phyloP scores from a whole-genome alignment of 352 stramenopile genomes.

The Phytophthora parvispora region DNA sequence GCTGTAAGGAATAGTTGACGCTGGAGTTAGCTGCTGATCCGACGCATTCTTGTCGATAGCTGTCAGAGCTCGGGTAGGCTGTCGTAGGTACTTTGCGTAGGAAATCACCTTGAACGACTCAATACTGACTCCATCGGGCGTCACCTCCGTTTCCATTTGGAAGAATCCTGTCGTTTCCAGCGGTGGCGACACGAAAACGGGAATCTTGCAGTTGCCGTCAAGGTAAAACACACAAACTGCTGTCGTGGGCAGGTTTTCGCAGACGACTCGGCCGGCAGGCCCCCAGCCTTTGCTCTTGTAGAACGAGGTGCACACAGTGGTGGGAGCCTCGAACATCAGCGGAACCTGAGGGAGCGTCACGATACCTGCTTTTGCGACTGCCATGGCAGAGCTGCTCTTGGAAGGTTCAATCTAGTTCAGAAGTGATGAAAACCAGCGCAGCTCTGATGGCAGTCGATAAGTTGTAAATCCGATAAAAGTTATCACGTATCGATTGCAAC shows the following conservation, averaged over 20 bases:
- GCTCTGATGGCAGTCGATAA: neutral
- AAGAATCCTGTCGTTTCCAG: neutral
- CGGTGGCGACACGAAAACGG: neutral
- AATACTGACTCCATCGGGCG: neutral
- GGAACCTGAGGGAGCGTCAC: neutral
- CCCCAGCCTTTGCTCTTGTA: conserved; percentile 1
- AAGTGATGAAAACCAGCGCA: neutral
- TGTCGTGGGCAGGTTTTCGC: neutral
- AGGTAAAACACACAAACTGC: conserved; percentile 1
- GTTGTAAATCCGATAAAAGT: neutral
- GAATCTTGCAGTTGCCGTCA: neutral
- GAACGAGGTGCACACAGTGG: neutral
- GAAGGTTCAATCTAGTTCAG: neutral
- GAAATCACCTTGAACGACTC: conserved; percentile 1
- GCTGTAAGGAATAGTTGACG: too few species aligned
- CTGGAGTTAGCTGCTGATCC: too few species aligned
- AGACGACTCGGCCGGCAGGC: neutral
- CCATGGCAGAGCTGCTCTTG: neutral
- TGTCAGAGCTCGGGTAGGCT: neutral
- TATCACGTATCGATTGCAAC: neutral
- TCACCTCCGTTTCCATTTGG: neutral
- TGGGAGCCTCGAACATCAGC: neutral
- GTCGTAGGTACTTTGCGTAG: neutral
- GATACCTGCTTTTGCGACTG: neutral
- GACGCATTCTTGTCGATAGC: too few species aligned